Base-by-base conservation (phyloP, 1,284 basidiomycete species). In the Trametes polyzona region DNA sequence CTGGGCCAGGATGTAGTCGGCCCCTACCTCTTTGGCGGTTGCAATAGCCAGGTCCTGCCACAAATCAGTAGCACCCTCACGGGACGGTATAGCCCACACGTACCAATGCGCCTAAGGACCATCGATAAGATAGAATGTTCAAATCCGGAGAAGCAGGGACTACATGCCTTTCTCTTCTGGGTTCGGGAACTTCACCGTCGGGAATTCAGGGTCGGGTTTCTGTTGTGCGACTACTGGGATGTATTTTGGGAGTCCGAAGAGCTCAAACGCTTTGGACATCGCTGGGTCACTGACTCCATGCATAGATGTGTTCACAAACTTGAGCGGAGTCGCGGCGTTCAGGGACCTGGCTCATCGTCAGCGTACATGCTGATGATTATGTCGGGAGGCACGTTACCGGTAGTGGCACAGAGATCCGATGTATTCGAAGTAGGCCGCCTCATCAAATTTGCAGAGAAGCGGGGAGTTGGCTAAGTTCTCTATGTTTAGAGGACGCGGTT, bases 291-390 rank as follows among this genome's bases (percentile, higher is more conserved):
- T 86, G 42, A 95, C 93, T 0, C 92, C 92, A 65, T 95, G 92
- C 88, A 95, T 87, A 0, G 92, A 90, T 0, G 93, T 95, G 67
- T 92, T 93, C 24, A 92, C 87, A 63, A 94, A 75, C 51, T 67
- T 68, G 36, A 74, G 46, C 0, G 66, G 35, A 6, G 68, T 57
- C 12, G 51, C 52, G 1, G 51, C 39, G 46, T 74, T 74, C 14
- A 76, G 55, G 16, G 68, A 53, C 46, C 79, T 83, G 47, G 17
- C 23, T 41, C 10, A 16, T 32, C 2, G 5, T 14, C 0, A 39
- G 39, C 27, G 52, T 1, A 4, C 24, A 16, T 41, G 16, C 17
- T 16, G 23, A 17, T 12, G 4, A 9, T 6, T 23, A 24, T 26
- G n/a, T 9, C 42, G 17, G 24, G n/a, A 16, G 27, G 12, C 3